Conservation (phyloP, 208 protist genomes). For the Naegleria lovaniensis region DNA sequence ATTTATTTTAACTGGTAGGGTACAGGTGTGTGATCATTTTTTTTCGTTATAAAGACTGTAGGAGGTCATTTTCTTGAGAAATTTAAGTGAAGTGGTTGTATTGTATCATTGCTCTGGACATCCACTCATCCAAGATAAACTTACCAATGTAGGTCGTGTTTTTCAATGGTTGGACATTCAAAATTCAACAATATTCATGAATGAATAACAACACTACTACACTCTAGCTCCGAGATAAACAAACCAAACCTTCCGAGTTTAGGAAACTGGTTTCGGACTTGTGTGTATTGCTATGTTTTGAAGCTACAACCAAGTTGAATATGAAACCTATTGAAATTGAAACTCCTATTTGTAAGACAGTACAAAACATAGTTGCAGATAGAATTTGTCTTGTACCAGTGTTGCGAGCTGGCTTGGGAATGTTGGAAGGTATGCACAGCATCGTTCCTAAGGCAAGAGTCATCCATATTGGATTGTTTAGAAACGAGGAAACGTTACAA, state of each 20-base stretch:
- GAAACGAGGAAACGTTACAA: neutral
- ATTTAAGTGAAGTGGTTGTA: too few relatives aligned
- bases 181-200: too few relatives aligned
- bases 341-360: neutral
- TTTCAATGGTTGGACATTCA: too few relatives aligned
- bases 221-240: neutral
- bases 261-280: slow-evolving; percentile 21
- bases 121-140: neutral
- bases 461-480: slow-evolving; percentile 9
- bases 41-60: too few relatives aligned
- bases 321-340: neutral
- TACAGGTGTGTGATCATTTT: too few relatives aligned
- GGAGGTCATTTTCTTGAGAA: too few relatives aligned
- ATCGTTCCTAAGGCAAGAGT: slow-evolving; percentile 8
- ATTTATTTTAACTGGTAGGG: too few relatives aligned
- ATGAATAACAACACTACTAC: too few relatives aligned
- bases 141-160: neutral
- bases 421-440: neutral
- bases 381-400: slow-evolving; percentile 5
- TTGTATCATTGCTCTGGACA: neutral
- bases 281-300: neutral
- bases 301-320: neutral
- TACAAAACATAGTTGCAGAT: neutral
- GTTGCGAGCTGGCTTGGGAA: slow-evolving; percentile 18
- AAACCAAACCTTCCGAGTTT: neutral